Base-by-base conservation (phyloP, 2,329 filamentous ascomycete species). In the Xylariomycetidae sp. region DNA sequence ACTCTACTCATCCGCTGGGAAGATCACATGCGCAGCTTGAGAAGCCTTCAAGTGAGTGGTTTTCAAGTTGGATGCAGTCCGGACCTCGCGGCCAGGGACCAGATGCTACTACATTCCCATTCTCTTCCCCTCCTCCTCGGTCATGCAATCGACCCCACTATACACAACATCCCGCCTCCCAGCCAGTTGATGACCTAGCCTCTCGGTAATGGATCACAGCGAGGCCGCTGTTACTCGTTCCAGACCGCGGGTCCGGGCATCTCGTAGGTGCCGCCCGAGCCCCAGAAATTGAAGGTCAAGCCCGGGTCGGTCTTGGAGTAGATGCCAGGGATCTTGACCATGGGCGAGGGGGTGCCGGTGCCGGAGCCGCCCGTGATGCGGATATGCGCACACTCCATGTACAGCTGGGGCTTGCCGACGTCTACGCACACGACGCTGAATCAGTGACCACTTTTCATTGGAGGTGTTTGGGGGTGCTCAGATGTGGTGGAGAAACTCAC, bases 301-400 rank as follows among this genome's bases (percentile, higher is more conserved):
- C 47, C 48, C 7, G 43, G 39, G 39, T 54, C 49, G 5, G 15
- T 33, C 31, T 38, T 42, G 3, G 17, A 39, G 42, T 53, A 58
- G 52, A 65, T 44, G 38, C 64, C 64, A 5, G 64, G 63, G 40
- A 67, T 65, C 28, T 54, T 47, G 10, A 59, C 59, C n/a, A 48
- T 19, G 0, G 47, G 47, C 19, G 43, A 37, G 1, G 49, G 48
- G 3, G 38, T 43, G 23, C 34, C 46, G 0, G 46, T 47, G 29
- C 44, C 45, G 22, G 34, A 37, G 31, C 40, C 37, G 27, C 46
- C 44, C 10, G 41, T 43, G 25, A 50, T 48, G 37, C 40, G 36
- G 32, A 50, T 41, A 14, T 51, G 49, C 2, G 48, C 48, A 29
- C 48, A 53, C 15, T 50, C 44, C 46, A 49, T 51, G 37, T 62